Conservation (phyloP, 2,329 filamentous ascomycete genomes). For the Beauveria sp. region DNA sequence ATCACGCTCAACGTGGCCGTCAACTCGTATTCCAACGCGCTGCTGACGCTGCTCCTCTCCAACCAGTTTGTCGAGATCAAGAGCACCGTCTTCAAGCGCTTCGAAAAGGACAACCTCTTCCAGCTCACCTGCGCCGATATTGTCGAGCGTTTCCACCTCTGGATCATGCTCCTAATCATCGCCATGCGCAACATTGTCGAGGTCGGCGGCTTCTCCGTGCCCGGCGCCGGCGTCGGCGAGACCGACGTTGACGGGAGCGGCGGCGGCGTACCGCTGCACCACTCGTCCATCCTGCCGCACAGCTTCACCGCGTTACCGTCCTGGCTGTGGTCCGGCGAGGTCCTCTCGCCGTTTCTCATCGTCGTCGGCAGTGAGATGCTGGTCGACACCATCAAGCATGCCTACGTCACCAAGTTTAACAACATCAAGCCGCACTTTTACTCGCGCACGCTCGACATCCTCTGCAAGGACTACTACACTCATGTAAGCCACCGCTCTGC, state of each 20-base stretch:
- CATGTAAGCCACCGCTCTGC: constrained; percentile 48
- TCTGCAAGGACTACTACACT: constrained; percentile 97
- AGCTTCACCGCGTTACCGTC: constrained; percentile 85
- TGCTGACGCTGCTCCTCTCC: constrained; percentile 84
- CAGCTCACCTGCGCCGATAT: constrained; percentile 95
- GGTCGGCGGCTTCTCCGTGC: constrained; percentile 71
- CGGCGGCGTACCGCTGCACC: constrained; percentile 51
- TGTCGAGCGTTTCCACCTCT: constrained; percentile 93
- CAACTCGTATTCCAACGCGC: constrained; percentile 94
- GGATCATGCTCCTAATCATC: constrained; percentile 95
- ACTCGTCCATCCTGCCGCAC: constrained; percentile 71
- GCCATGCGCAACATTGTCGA: constrained; percentile 94
- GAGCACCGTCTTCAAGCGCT: constrained; percentile 95
- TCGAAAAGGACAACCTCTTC: constrained; percentile 96
- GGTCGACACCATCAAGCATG: constrained; percentile 94
- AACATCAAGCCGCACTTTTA: constrained; percentile 91
- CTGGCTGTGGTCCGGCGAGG: constrained; percentile 70
- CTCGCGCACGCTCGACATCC: constrained; percentile 78
- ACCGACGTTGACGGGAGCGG: constrained; percentile 40
- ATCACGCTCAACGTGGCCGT: constrained; percentile 97
- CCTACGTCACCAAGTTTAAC: constrained; percentile 98
- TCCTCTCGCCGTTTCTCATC: constrained; percentile 85
- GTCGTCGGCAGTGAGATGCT: constrained; percentile 95
- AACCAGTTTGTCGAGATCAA: constrained; percentile 99
- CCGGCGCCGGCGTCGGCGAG: constrained; percentile 41